phyloP scores from a whole-genome alignment of 2,329 filamentous ascomycete species.

The Monascus ruber region DNA sequence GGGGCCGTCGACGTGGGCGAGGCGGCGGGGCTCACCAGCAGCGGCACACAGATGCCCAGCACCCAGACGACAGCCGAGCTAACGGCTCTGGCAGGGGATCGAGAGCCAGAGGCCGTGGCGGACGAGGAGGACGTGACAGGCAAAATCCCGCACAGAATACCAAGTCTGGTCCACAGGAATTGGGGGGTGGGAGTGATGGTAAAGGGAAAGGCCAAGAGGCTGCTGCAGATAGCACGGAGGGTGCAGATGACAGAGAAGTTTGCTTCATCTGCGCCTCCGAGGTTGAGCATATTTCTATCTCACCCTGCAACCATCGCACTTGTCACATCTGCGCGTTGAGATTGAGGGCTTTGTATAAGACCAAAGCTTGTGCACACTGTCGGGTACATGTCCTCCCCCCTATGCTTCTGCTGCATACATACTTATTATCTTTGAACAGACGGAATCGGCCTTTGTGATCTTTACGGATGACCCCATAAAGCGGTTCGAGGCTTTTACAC shows the following conservation, averaged over 20 bases:
- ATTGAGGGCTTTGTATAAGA: conserved; percentile 90
- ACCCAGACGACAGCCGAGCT: conserved; percentile 4
- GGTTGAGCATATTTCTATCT: conserved; percentile 75
- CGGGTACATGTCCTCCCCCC: conserved; percentile 46
- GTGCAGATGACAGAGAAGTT: conserved; percentile 60
- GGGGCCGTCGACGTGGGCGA: conserved; percentile 30
- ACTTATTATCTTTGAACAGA: conserved; percentile 13
- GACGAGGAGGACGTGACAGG: conserved; percentile 21
- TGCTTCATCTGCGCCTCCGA: conserved; percentile 97
- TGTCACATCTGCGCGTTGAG: conserved; percentile 92
- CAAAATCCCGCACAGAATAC: conserved; percentile 12
- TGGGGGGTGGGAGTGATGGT: conserved; percentile 15
- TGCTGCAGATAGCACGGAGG: conserved; percentile 21
- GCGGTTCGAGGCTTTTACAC: conserved; percentile 70
- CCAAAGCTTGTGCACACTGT: conserved; percentile 92
- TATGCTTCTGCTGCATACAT: conserved; percentile 3
- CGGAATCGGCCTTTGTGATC: conserved; percentile 57
- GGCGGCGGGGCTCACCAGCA: conserved; percentile 25
- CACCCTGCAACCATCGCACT: conserved; percentile 90
- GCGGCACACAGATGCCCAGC: conserved; percentile 17
- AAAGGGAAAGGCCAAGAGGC: conserved; percentile 20
- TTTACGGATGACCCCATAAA: conserved; percentile 81
- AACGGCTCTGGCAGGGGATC: conserved; percentile 24
- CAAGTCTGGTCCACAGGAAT: conserved; percentile 5
- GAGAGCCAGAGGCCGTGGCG: conserved; percentile 21